phyloP scores from a whole-genome alignment of 192 early-diverging fungal species.

The Podila verticillata region DNA sequence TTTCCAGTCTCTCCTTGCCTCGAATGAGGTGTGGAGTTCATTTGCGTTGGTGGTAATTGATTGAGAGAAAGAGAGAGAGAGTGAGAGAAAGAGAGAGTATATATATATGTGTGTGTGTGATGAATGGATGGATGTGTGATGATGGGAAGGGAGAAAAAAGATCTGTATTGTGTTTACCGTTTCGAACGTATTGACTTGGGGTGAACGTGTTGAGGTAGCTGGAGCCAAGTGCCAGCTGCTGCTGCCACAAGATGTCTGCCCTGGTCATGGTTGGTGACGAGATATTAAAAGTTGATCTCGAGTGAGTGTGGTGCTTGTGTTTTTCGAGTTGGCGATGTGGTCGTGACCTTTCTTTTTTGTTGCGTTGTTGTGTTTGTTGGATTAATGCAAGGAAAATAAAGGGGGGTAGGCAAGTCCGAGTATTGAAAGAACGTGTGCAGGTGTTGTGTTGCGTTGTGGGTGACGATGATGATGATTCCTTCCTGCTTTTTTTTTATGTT shows the following conservation, averaged over 20 bases:
- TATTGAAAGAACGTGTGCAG: not conserved
- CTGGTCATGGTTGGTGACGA: slow-evolving; percentile 17
- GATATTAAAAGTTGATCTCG: not conserved
- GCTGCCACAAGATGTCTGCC: slow-evolving; percentile 41
- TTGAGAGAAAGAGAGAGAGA: not conserved
- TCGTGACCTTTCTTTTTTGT: not conserved
- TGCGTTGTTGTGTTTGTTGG: not conserved
- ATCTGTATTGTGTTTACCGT: slow-evolving; percentile 38
- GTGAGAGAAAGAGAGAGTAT: not conserved
- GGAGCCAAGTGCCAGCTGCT: slow-evolving; percentile 34
- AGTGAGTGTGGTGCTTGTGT: not conserved
- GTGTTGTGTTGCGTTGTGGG: slow-evolving; percentile 1
- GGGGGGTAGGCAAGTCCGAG: not conserved
- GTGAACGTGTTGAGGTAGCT: slow-evolving; percentile 32
- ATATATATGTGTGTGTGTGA: no score
- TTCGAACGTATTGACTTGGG: slow-evolving; percentile 31
- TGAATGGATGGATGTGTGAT: not conserved
- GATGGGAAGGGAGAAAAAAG: not conserved
- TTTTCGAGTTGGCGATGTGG: not conserved
- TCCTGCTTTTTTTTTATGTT: not conserved
- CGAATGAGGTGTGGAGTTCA: slow-evolving; percentile 1
- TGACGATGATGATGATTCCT: not conserved
- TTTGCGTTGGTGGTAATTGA: not conserved
- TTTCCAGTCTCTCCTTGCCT: not conserved
- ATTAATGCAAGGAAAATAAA: not conserved